Percentiles rank a stretch among this genome's conserved stretches.
Conservation (phyloP, 1,284 basidiomycete genomes). For the Sanguinoderma infundibulare region DNA sequence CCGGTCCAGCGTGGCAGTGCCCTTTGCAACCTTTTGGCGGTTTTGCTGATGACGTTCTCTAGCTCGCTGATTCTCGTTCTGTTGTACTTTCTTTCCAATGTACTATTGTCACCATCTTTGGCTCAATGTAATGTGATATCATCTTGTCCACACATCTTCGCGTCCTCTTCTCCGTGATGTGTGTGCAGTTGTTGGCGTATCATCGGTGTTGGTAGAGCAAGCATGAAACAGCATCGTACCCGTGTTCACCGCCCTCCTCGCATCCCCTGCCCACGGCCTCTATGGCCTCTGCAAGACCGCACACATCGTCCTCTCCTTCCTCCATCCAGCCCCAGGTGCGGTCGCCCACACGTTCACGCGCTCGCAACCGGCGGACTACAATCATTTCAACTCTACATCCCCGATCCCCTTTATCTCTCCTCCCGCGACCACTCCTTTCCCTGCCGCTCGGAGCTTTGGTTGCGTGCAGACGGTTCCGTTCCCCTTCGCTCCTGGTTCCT, state of each 20-base stretch:
- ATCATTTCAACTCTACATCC: too few relatives aligned
- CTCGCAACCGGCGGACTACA: too few relatives aligned
- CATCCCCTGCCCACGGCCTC: constrained; percentile 51
- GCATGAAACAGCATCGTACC: constrained; percentile 53
- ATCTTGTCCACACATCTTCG: constrained; percentile 49
- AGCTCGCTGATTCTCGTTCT: too few relatives aligned
- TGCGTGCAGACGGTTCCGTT: constrained; percentile 20
- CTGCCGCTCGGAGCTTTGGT: constrained; percentile 24
- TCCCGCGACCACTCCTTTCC: constrained; percentile 23
- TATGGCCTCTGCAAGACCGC: constrained; percentile 68
- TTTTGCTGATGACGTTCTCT: too few relatives aligned
- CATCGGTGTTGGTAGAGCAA: constrained; percentile 32
- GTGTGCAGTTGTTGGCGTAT: too few relatives aligned
- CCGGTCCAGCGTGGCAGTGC: too few relatives aligned
- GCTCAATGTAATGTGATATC: too few relatives aligned
- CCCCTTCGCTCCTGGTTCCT: constrained; percentile 36
- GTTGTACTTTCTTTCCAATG: too few relatives aligned
- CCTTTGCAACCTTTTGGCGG: too few relatives aligned
- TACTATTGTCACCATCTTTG: too few relatives aligned
- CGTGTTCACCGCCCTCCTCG: constrained; percentile 56
- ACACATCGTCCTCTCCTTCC: constrained; percentile 58
- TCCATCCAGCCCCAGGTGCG: constrained; percentile 52
- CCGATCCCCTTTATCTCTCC: too few relatives aligned
- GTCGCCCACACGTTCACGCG: constrained; percentile 55
- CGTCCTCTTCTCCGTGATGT: constrained; percentile 47